Conservation (phyloP, 2,329 filamentous ascomycete genomes). For the Nothophoma quercina region DNA sequence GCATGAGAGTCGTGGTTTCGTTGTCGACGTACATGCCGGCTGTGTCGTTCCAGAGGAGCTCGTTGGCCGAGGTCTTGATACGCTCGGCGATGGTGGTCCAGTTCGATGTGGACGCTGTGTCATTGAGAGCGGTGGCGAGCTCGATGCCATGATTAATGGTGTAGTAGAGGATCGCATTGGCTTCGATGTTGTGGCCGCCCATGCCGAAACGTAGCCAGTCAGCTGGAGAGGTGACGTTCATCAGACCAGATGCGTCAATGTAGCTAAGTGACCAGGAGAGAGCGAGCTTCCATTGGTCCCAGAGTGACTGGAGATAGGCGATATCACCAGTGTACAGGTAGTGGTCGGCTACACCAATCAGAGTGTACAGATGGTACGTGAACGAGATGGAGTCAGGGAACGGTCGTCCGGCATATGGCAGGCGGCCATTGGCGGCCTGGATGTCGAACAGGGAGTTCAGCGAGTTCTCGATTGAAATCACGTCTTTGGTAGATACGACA, state of each 20-base stretch:
- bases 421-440: conserved; percentile 54
- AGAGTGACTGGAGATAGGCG: conserved; percentile 51
- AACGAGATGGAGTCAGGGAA: conserved; percentile 53
- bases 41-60: conserved; percentile 57
- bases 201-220: conserved; percentile 62
- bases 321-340: conserved; percentile 54
- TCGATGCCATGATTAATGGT: conserved; percentile 62
- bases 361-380: conserved; percentile 64
- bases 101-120: conserved; percentile 49
- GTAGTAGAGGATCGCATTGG: conserved; percentile 58
- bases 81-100: conserved; percentile 54
- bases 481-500: conserved; percentile 63
- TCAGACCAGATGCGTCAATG: conserved; percentile 54
- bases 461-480: conserved; percentile 60
- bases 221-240: conserved; percentile 54
- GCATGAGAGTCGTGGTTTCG: conserved; percentile 59
- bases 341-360: conserved; percentile 57
- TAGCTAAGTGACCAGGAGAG: conserved; percentile 52
- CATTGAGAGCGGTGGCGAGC: conserved; percentile 59
- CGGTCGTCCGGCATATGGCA: conserved; percentile 61
- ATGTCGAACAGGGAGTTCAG: conserved; percentile 58
- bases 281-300: conserved; percentile 55
- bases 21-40: conserved; percentile 64
- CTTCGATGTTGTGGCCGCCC: conserved; percentile 59
- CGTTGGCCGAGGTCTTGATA: conserved; percentile 57